These are phyloP conservation scores for Mycena vitilis DNA, from an alignment of 768 basidiomycete genomes.

Conservation along the genomic window DNA sequence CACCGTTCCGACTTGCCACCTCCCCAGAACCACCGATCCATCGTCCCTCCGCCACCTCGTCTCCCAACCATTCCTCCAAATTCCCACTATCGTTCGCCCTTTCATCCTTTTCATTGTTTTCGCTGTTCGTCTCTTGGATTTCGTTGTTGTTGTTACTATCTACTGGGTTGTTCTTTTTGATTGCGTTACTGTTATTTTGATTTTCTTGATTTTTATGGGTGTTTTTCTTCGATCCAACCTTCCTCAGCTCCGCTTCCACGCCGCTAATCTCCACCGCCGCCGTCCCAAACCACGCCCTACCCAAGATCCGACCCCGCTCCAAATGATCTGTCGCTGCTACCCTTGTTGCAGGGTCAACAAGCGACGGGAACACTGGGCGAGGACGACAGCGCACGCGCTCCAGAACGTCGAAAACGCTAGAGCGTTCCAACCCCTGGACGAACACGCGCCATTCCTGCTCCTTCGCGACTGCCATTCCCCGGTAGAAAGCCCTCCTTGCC, in stretches of 20 bases:
- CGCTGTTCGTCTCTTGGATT: neutral
- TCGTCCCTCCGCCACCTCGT: too few relatives aligned
- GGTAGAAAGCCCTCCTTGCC: neutral
- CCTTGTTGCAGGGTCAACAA: neutral
- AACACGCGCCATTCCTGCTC: neutral
- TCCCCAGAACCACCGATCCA: too few relatives aligned
- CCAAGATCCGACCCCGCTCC: neutral
- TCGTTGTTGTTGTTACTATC: too few relatives aligned
- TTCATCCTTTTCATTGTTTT: neutral
- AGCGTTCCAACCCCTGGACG: neutral
- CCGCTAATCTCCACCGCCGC: neutral
- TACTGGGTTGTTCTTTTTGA: neutral
- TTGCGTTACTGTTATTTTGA: neutral
- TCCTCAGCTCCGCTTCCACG: too few relatives aligned
- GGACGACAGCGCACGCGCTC: neutral
- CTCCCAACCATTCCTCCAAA: too few relatives aligned
- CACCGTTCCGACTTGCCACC: too few relatives aligned
- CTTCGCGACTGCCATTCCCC: neutral
- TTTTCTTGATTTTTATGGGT: neutral
- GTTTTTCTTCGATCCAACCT: neutral
- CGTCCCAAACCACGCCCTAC: neutral
- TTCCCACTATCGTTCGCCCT: neutral
- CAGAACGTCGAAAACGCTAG: conserved; percentile 2
- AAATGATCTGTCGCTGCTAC: neutral
- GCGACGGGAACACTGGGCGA: neutral